Conservation (phyloP, 805 yeast genomes). For the Lipomyces starkeyi region DNA sequence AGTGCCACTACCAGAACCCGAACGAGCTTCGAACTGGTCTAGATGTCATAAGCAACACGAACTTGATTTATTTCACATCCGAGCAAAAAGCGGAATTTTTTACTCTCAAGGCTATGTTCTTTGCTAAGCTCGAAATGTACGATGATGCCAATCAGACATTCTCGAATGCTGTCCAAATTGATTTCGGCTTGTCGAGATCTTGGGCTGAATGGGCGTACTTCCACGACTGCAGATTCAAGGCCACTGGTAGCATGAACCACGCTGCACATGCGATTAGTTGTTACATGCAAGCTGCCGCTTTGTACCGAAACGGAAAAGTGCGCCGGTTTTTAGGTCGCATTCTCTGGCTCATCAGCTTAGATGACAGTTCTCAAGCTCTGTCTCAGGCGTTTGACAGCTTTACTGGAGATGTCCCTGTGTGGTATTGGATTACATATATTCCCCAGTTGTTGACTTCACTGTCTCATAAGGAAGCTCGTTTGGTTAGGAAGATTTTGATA, state of each 20-base stretch:
- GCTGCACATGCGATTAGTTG: conserved; percentile 96
- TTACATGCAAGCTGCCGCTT: conserved; percentile 95
- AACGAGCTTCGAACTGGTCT: conserved; percentile 91
- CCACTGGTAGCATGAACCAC: conserved; percentile 79
- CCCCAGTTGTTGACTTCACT: conserved; percentile 91
- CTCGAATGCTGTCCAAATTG: conserved; percentile 97
- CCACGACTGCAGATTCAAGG: conserved; percentile 85
- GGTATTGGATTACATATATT: conserved; percentile 98
- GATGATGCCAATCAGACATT: conserved; percentile 98
- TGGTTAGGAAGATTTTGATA: conserved; percentile 85
- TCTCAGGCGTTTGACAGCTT: conserved; percentile 89
- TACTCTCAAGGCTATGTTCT: conserved; percentile 96
- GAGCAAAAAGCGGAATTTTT: conserved; percentile 98
- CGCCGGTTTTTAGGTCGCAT: conserved; percentile 86
- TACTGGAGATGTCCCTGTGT: conserved; percentile 95
- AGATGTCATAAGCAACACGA: conserved; percentile 96
- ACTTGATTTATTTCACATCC: conserved; percentile 92
- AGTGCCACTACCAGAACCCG: conserved; percentile 92
- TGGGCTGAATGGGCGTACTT: conserved; percentile 99
- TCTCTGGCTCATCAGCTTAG: conserved; percentile 90
- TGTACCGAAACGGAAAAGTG: conserved; percentile 90
- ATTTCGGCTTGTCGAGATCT: conserved; percentile 91
- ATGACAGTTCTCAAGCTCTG: conserved; percentile 79
- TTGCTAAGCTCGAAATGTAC: conserved; percentile 84
- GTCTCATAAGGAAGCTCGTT: conserved; percentile 87